Evolutionary conservation across 257 asterid species (phyloP).

Genomic region (Solanum neorickii): DNA sequence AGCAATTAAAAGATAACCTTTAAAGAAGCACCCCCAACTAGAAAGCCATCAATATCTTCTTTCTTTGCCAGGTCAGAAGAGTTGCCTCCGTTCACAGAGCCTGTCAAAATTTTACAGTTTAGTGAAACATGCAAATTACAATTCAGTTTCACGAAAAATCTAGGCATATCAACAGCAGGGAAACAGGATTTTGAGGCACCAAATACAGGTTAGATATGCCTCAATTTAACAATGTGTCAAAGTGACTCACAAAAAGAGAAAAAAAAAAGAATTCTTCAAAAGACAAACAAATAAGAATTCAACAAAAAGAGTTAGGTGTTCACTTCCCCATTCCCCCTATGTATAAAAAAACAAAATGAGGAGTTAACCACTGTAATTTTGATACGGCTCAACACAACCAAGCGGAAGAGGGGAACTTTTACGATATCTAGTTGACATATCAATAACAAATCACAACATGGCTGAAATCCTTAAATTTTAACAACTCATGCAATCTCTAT

Average conservation of each 20-base stretch:
- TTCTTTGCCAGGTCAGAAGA: conserved; percentile 80
- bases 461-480: not conserved
- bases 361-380: not conserved
- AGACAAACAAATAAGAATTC: not conserved
- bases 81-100: conserved; percentile 91
- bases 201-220: not conserved
- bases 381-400: not conserved
- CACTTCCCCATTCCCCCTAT: not conserved
- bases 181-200: not conserved
- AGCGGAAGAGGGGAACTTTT: not conserved
- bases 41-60: conserved; percentile 79
- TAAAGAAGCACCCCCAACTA: conserved; percentile 96
- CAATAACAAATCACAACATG: not conserved
- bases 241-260: not conserved
- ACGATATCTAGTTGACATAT: not conserved
- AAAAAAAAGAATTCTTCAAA: not conserved
- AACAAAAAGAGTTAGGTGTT: not conserved
- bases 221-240: not conserved
- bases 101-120: conserved; percentile 15
- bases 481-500: not conserved
- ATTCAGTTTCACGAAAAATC: not conserved
- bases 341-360: not conserved
- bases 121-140: not conserved
- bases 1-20: conserved; percentile 39
- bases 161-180: not conserved